Conservation (phyloP, 345 rosid genomes). For the Eutrema japonicum region DNA sequence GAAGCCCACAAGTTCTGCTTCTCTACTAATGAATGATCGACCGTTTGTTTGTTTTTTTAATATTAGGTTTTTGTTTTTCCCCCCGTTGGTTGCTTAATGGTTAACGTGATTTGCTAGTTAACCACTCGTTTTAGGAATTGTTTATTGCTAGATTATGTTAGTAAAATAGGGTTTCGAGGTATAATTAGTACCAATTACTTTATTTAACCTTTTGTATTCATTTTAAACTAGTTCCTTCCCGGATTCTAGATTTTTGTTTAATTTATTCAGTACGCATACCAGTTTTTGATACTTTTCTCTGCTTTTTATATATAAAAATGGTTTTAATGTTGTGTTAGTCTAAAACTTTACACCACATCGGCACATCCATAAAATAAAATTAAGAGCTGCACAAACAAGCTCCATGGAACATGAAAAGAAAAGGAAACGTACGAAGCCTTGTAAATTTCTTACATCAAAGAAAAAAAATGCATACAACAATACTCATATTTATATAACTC, state of each 20-base stretch:
- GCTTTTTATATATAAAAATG: too few relatives aligned
- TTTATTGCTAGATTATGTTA: conserved; percentile 32
- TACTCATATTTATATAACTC: too few relatives aligned
- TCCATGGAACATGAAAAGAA: too few relatives aligned
- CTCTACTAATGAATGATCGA: conserved; percentile 29
- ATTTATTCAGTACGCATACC: neutral
- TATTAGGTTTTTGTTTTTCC: neutral
- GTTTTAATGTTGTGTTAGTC: neutral
- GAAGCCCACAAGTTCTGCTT: conserved; percentile 36
- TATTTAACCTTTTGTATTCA: neutral
- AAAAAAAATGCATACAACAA: too few relatives aligned
- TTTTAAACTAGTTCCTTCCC: neutral
- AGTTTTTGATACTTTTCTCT: neutral
- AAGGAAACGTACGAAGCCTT: too few relatives aligned
- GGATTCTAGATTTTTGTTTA: neutral
- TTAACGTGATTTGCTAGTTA: conserved; percentile 38
- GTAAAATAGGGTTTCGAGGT: conserved; percentile 27
- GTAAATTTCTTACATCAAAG: too few relatives aligned
- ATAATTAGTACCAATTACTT: neutral
- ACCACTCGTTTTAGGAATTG: conserved; percentile 40
- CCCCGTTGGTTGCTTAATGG: conserved; percentile 14
- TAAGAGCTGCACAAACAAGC: neutral
- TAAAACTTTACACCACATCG: neutral
- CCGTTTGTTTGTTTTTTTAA: neutral
- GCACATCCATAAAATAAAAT: neutral